Evolutionary conservation across 179 eudicot species (phyloP).

Genomic region (Carnegiea gigantea): DNA sequence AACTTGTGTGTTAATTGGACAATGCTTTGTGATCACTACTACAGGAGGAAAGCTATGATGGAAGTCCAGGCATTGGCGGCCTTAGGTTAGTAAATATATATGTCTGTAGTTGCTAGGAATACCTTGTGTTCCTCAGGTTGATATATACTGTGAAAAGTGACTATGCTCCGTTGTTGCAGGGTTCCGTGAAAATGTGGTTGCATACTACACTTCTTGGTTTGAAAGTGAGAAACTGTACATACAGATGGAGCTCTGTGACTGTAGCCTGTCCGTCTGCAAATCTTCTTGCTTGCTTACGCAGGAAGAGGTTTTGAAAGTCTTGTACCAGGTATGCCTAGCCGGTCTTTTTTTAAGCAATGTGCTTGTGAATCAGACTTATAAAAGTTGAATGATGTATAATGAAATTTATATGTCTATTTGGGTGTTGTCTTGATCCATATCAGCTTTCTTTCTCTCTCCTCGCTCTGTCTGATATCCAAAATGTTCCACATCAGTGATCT

Average conservation of each 20-base stretch:
- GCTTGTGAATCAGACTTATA: neutral
- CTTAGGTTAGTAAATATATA: slow-evolving; percentile 50
- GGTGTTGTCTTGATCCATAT: neutral
- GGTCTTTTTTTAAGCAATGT: neutral
- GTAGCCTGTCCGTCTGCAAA: slow-evolving; percentile 49
- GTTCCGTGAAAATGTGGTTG: slow-evolving; percentile 68
- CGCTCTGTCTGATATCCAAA: neutral
- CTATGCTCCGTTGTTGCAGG: slow-evolving; percentile 44
- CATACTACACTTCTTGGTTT: slow-evolving; percentile 84
- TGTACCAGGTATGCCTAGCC: slow-evolving; percentile 56
- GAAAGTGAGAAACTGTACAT: slow-evolving; percentile 80
- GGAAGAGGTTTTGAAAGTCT: slow-evolving; percentile 52
- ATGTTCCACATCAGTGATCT: neutral
- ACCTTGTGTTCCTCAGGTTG: neutral
- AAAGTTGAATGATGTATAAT: neutral
- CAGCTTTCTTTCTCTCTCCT: neutral
- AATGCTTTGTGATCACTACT: slow-evolving; percentile 25
- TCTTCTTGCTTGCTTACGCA: slow-evolving; percentile 43
- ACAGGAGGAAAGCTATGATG: slow-evolving; percentile 93
- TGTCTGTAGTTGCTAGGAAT: neutral
- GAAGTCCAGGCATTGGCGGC: slow-evolving; percentile 95
- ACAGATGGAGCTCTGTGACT: slow-evolving; percentile 92
- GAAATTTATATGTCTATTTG: neutral
- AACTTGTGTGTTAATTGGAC: neutral
- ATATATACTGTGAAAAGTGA: neutral